These are phyloP conservation scores for Moringa oleifera DNA, from an alignment of 345 rosid genomes.

Conservation along the genomic window DNA sequence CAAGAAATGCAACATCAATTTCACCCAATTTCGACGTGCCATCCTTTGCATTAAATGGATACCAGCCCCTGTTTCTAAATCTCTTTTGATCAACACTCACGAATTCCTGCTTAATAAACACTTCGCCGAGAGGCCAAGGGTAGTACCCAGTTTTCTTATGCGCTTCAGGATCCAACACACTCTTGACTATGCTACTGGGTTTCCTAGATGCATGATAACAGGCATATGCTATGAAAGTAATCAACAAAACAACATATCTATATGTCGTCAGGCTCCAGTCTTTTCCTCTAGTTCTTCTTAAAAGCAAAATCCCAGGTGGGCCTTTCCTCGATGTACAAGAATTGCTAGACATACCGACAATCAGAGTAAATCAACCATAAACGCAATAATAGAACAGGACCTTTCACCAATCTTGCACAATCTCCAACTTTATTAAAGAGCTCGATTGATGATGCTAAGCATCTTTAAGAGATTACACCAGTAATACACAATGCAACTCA, in stretches of 20 bases:
- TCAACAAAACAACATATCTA: constrained; percentile 54
- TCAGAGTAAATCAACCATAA: constrained; percentile 1
- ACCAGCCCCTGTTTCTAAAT: constrained; percentile 49
- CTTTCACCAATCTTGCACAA: constrained; percentile 6
- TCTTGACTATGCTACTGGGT: constrained; percentile 90
- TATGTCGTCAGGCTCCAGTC: constrained; percentile 66
- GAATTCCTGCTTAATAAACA: constrained; percentile 41
- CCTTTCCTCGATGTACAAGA: constrained; percentile 31
- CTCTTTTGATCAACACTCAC: not conserved
- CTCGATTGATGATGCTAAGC: not conserved
- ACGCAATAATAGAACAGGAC: not conserved
- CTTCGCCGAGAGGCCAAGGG: constrained; percentile 70
- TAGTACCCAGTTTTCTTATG: not conserved
- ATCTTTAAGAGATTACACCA: not conserved
- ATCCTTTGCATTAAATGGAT: constrained; percentile 61
- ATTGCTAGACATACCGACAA: constrained; percentile 33
- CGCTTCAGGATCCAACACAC: constrained; percentile 69
- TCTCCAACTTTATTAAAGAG: constrained; percentile 1
- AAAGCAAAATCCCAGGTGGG: constrained; percentile 68
- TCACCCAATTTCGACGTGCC: constrained; percentile 89
- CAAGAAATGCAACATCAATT: constrained; percentile 70
- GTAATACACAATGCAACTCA: not conserved
- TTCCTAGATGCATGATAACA: constrained; percentile 94
- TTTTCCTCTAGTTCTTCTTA: constrained; percentile 51
- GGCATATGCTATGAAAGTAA: constrained; percentile 85